phyloP scores from a whole-genome alignment of 768 basidiomycete genomes.

The Vararia minispora region DNA sequence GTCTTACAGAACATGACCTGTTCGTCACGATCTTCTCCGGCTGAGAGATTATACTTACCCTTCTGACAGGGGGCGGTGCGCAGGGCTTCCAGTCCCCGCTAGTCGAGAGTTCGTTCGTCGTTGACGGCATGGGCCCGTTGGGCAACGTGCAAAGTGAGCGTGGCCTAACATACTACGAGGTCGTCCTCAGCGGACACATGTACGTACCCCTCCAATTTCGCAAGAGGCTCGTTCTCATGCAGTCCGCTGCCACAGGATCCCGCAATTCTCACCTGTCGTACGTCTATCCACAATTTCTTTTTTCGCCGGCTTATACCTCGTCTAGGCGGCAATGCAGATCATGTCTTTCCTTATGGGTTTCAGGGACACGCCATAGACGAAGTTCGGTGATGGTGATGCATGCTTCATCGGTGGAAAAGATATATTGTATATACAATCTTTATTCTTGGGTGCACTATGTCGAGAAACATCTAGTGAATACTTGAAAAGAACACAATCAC shows the following conservation, averaged over 20 bases:
- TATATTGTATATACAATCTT: too few relatives aligned
- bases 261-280: slow-evolving; percentile 54
- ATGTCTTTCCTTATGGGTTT: slow-evolving; percentile 63
- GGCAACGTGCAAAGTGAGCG: slow-evolving; percentile 59
- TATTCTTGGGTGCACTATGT: too few relatives aligned
- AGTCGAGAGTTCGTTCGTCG: slow-evolving; percentile 50
- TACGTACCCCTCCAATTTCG: slow-evolving; percentile 20
- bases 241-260: slow-evolving; percentile 32
- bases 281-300: slow-evolving; percentile 15
- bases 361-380: slow-evolving; percentile 39
- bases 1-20: slow-evolving; percentile 23
- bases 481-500: too few relatives aligned
- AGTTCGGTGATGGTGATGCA: too few relatives aligned
- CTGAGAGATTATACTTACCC: neutral
- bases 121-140: slow-evolving; percentile 58
- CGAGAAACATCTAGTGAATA: too few relatives aligned
- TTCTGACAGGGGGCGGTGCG: slow-evolving; percentile 36
- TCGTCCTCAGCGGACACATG: slow-evolving; percentile 66
- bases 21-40: neutral
- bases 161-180: slow-evolving; percentile 55
- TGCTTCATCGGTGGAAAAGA: too few relatives aligned
- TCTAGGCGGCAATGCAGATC: slow-evolving; percentile 54
- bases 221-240: neutral
- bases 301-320: neutral
- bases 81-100: slow-evolving; percentile 73